Base-by-base conservation (phyloP, 2,329 filamentous ascomycete genomes). In the Hypoxylon sp. region DNA sequence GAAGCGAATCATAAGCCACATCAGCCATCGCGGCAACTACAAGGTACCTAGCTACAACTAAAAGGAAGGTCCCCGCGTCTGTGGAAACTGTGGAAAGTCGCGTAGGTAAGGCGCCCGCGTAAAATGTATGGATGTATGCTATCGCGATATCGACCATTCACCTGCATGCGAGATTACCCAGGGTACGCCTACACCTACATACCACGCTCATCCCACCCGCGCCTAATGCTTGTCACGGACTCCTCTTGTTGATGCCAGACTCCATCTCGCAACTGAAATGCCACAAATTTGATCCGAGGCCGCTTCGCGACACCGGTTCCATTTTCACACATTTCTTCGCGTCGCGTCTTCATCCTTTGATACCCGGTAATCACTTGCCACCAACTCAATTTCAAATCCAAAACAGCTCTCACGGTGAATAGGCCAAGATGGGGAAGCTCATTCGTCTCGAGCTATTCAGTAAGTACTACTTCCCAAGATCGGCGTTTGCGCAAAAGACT, bases 391-490 rank as follows among this genome's bases (percentile, higher is more conserved):
- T 19, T n/a, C 10, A 19, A n/a, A 41, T 17, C 17, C 6, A 46
- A 44, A 26, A 55, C 52, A 57, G 30, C 22, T 41, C 28, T 49
- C 34, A 34, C 28, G 46, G 26, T 46, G 55, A 20, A 62, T 48
- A 59, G 63, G 70, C 77, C 81, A 89, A 78, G 68, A 98, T 99
- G 95, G 94, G 94, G 70, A 98, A 98, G 81, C 90, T 99, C 74
- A 92, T 97, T 74, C 90, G 93, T 66, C 88, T 99, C 54, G 94
- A 98, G 84, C 85, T 99, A 66, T 97, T 91, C 82, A 97, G 93
- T 95, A 84, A 69, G 89, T 37, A 10, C 7, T 81, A 49, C 48
- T 28, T 17, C 8, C 37, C 47, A 32, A 56, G 6, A 51, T n/a
- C 34, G 24, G 56, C 59, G 24, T 48, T 46, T 46, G 11, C 49